Conservation (phyloP, 2,329 filamentous ascomycete genomes). For the Aspergillus sp. region DNA sequence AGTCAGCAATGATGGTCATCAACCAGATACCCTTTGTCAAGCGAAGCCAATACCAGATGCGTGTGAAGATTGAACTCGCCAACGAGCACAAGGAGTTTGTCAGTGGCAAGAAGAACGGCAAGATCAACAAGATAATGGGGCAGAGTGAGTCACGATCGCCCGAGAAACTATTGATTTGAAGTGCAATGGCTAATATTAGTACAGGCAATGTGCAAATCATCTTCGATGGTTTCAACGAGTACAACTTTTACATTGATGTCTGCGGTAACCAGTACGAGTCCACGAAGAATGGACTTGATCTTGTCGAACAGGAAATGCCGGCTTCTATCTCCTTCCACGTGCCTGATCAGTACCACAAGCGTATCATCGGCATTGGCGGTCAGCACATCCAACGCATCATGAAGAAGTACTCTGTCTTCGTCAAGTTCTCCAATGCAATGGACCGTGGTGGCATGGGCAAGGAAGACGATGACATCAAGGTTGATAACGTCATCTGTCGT, state of each 20-base stretch:
- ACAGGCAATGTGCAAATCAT: constrained; percentile 92
- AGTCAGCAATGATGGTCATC: constrained; percentile 89
- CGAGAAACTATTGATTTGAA: neutral
- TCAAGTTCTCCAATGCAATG: constrained; percentile 99
- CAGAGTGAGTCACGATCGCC: constrained; percentile 61
- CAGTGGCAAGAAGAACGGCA: constrained; percentile 98
- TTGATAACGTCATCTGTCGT: constrained; percentile 97
- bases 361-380: constrained; percentile 96
- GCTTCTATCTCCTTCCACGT: constrained; percentile 99
- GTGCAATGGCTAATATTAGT: constrained; percentile 21
- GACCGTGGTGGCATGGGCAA: constrained; percentile 89
- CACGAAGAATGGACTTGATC: constrained; percentile 83
- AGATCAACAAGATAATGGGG: constrained; percentile 99
- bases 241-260: constrained; percentile 99
- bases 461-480: constrained; percentile 96
- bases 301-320: constrained; percentile 98
- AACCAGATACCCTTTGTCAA: constrained; percentile 86
- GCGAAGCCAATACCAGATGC: constrained; percentile 83
- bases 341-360: constrained; percentile 98
- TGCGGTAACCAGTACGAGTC: constrained; percentile 88
- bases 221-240: constrained; percentile 98
- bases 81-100: constrained; percentile 99
- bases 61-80: constrained; percentile 96
- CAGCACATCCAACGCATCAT: constrained; percentile 99
- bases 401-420: constrained; percentile 99